Percentiles rank a stretch among this genome's conserved stretches.
Evolutionary conservation across 1,284 basidiomycete genomes (phyloP).

Genomic region (Pseudozyma pruni): DNA sequence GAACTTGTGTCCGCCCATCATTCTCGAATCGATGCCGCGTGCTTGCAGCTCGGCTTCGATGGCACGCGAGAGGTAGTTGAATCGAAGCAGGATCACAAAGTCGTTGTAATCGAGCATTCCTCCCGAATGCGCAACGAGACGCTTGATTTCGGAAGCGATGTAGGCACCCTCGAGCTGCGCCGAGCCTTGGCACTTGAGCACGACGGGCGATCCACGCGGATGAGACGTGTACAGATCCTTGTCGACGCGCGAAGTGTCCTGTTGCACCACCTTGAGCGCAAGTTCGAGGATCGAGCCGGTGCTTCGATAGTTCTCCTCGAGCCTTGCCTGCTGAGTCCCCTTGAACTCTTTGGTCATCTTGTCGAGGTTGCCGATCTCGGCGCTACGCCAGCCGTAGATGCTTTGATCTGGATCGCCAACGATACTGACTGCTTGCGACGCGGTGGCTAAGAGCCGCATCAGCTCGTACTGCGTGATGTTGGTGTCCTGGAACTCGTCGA

Average conservation of each 20-base stretch:
- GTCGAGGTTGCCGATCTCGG: conserved; percentile 69
- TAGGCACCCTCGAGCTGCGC: conserved; percentile 55
- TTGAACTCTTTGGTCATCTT: conserved; percentile 59
- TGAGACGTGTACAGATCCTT: conserved; percentile 82
- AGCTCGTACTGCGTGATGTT: conserved; percentile 86
- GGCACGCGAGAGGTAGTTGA: conserved; percentile 81
- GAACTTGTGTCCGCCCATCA: conserved; percentile 86
- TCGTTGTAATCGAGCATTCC: conserved; percentile 72
- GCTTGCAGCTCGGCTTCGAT: conserved; percentile 83
- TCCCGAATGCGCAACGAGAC: conserved; percentile 79
- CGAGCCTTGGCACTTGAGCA: conserved; percentile 33
- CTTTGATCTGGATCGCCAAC: conserved; percentile 95
- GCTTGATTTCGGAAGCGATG: conserved; percentile 83
- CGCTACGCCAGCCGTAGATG: conserved; percentile 90
- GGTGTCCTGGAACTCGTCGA: conserved; percentile 94
- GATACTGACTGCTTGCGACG: conserved; percentile 73
- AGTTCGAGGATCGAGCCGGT: conserved; percentile 81
- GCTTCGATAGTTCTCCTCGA: conserved; percentile 90
- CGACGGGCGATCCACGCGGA: conserved; percentile 73
- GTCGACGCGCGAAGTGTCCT: conserved; percentile 79
- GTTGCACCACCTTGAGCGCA: conserved; percentile 81
- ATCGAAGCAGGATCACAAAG: conserved; percentile 75
- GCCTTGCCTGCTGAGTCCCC: conserved; percentile 73
- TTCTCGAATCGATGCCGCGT: conserved; percentile 79
- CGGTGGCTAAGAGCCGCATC: conserved; percentile 72